Evolutionary conservation across 2,329 filamentous ascomycete species (phyloP).

Genomic region (Meredithiella fracta): DNA sequence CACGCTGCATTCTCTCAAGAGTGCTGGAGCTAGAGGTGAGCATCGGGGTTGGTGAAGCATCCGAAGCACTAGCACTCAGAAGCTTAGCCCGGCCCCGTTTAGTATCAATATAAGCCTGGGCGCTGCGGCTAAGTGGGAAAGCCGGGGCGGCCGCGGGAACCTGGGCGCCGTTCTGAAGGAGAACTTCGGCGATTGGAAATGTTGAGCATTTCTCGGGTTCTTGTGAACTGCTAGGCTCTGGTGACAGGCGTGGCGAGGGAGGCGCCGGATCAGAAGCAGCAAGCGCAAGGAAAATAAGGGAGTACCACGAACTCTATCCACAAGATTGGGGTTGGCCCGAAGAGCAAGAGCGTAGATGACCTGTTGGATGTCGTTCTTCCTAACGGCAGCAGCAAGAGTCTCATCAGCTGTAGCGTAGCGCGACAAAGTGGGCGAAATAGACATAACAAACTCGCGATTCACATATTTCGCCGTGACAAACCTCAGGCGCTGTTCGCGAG

Average conservation of each 20-base stretch:
- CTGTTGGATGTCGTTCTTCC: conserved; percentile 87
- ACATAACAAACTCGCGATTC: conserved; percentile 65
- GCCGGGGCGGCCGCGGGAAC: conserved; percentile 60
- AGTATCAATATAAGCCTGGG: conserved; percentile 71
- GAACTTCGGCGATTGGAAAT: conserved; percentile 78
- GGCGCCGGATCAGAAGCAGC: conserved; percentile 82
- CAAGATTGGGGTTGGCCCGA: conserved; percentile 69
- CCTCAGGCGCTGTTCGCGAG: conserved; percentile 73
- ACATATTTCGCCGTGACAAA: conserved; percentile 96
- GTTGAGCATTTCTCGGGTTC: conserved; percentile 40
- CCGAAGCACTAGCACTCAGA: conserved; percentile 37
- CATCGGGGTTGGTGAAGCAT: conserved; percentile 25
- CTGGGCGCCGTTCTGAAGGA: conserved; percentile 86
- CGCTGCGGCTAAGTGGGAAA: conserved; percentile 67
- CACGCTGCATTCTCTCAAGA: conserved; percentile 31
- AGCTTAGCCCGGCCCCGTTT: conserved; percentile 38
- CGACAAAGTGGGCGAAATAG: conserved; percentile 57
- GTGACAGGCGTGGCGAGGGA: conserved; percentile 37
- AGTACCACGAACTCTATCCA: conserved; percentile 73
- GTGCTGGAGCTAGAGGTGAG: conserved; percentile 35
- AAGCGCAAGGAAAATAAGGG: conserved; percentile 79
- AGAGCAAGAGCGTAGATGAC: conserved; percentile 83
- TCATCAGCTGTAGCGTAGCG: conserved; percentile 70
- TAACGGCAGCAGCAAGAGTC: conserved; percentile 77
- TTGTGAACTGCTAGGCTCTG: conserved; percentile 20